phyloP scores from a whole-genome alignment of 257 asterid genomes.

The Dorcoceras hygrometricum region DNA sequence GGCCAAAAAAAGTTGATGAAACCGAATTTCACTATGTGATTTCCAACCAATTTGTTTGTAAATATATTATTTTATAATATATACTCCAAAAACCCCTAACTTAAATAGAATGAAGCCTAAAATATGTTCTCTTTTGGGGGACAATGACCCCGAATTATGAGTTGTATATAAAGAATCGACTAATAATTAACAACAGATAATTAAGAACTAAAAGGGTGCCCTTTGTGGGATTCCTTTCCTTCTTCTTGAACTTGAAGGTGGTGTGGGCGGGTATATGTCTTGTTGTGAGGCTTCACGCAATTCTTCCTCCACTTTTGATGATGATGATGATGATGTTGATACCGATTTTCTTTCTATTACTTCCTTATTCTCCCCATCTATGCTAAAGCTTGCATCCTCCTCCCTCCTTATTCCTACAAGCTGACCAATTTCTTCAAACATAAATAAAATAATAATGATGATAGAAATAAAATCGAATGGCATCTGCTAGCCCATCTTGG shows the following conservation, averaged over 20 bases:
- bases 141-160: slow-evolving; percentile 37
- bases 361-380: slow-evolving; percentile 48
- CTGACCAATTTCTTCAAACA: slow-evolving; percentile 33
- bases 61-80: no score
- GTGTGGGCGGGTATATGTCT: slow-evolving; percentile 82
- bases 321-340: slow-evolving; percentile 29
- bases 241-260: slow-evolving; percentile 76
- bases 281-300: slow-evolving; percentile 81
- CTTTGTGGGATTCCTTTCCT: slow-evolving; percentile 96
- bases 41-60: no score
- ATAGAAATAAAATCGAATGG: not conserved
- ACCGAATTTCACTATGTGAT: no score
- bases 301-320: slow-evolving; percentile 41
- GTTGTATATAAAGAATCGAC: slow-evolving; percentile 22
- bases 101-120: not conserved
- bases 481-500: not conserved
- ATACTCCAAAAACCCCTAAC: not conserved
- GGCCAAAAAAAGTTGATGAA: no score
- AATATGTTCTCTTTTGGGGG: slow-evolving; percentile 21
- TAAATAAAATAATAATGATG: not conserved
- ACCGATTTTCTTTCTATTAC: slow-evolving; percentile 35
- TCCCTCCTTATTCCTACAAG: slow-evolving; percentile 83
- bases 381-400: slow-evolving; percentile 62
- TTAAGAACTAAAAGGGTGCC: slow-evolving; percentile 83
- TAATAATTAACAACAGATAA: slow-evolving; percentile 20